Percentiles rank a stretch among this genome's conserved stretches.
phyloP scores from a whole-genome alignment of 1,284 basidiomycete genomes.

The Athelia psychrophila region DNA sequence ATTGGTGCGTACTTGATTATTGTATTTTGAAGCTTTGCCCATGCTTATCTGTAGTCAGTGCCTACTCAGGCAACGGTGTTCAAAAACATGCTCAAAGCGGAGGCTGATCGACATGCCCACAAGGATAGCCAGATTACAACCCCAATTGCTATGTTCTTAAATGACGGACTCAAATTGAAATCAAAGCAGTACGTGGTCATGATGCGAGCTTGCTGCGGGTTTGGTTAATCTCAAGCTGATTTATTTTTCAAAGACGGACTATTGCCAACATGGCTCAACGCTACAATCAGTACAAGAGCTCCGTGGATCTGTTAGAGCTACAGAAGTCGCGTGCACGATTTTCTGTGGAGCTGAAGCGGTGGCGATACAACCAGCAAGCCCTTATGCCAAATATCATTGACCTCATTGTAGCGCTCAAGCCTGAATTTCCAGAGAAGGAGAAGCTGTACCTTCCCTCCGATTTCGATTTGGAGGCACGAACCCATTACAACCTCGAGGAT shows the following conservation, averaged over 20 bases:
- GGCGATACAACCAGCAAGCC: not conserved
- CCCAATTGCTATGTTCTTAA: not conserved
- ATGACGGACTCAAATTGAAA: not conserved
- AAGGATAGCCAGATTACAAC: not conserved
- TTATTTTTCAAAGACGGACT: not conserved
- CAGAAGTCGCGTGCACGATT: not conserved
- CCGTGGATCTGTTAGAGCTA: not conserved
- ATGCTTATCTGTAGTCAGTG: not conserved
- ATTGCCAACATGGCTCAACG: not conserved
- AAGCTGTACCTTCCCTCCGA: conserved; percentile 7
- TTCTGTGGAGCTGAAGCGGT: not conserved
- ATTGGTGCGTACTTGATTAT: not conserved
- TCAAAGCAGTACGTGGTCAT: not conserved
- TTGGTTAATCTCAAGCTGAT: not conserved
- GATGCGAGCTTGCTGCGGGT: too few species aligned
- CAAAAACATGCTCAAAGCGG: not conserved
- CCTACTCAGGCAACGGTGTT: not conserved
- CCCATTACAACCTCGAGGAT: not conserved
- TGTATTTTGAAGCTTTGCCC: too few species aligned
- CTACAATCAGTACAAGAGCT: not conserved
- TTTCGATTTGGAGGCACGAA: not conserved
- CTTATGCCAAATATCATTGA: not conserved
- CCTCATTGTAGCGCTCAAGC: not conserved
- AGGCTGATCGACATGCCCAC: not conserved
- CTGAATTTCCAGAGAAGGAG: conserved; percentile 5